Evolutionary conservation across 768 basidiomycete genomes (phyloP).

Genomic region (Suillus sp.): DNA sequence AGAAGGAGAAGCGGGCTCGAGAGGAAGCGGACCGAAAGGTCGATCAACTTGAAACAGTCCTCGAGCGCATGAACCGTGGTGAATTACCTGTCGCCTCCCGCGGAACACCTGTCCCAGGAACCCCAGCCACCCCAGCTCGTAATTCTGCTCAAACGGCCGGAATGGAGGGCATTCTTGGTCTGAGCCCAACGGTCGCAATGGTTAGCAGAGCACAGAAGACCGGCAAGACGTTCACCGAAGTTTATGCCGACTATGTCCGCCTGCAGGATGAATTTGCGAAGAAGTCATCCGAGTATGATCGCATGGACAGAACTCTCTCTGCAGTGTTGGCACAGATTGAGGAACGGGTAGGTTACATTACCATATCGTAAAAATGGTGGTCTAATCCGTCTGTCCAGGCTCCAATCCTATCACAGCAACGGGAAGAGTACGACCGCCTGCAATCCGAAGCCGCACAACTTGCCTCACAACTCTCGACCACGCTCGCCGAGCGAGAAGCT

Average conservation of each 20-base stretch:
- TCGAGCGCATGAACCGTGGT: slow-evolving; percentile 71
- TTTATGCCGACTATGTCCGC: slow-evolving; percentile 88
- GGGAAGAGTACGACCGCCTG: slow-evolving; percentile 83
- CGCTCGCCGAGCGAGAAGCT: slow-evolving; percentile 74
- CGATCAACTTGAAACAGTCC: slow-evolving; percentile 71
- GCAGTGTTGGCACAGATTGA: slow-evolving; percentile 88
- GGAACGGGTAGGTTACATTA: slow-evolving; percentile 61
- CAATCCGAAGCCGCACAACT: slow-evolving; percentile 80
- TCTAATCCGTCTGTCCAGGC: slow-evolving; percentile 53
- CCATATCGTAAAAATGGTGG: not conserved
- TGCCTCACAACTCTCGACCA: slow-evolving; percentile 74
- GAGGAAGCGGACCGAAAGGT: slow-evolving; percentile 72
- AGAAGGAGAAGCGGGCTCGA: slow-evolving; percentile 67
- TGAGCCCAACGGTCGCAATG: slow-evolving; percentile 89
- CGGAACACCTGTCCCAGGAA: slow-evolving; percentile 36
- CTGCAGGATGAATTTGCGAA: slow-evolving; percentile 80
- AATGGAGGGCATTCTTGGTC: slow-evolving; percentile 59
- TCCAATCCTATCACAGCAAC: slow-evolving; percentile 87
- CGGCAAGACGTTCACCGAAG: slow-evolving; percentile 91
- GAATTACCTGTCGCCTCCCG: slow-evolving; percentile 63
- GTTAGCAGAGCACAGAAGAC: slow-evolving; percentile 78
- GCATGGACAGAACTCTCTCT: slow-evolving; percentile 80
- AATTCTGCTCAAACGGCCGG: slow-evolving; percentile 41
- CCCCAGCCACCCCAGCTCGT: slow-evolving; percentile 46
- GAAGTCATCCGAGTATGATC: slow-evolving; percentile 80